Evolutionary conservation across 139 green algal species (phyloP), one percentile per base, ranked within the genome.

Genomic region (Tetradesmus lagerheimii): DNA sequence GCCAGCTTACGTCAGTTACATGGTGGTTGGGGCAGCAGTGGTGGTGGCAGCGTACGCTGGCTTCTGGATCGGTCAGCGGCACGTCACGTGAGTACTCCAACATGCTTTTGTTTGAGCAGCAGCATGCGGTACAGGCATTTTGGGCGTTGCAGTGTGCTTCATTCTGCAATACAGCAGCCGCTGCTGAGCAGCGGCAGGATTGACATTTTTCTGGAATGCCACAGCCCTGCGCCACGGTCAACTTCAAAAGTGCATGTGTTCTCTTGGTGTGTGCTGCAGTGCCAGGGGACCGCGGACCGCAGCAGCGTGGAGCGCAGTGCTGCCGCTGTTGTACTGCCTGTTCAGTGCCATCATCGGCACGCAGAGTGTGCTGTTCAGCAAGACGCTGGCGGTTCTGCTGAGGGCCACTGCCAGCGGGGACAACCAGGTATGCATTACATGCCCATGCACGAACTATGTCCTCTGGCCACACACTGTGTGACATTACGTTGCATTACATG

Each of bases 321-420:
- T 98, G 85, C 96, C 96, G 25, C 92, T 99, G 75, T 82, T 89
- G 18, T 99, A 97, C 83, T 92, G 95, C 18, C 66, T 97, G 34
- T 98, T 97, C 90, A 94, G 93, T 1, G 97, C 93, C 1, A 81
- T 97, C 71, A 67, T 99, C 12, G 97, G 97, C 78, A 99, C 97
- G 2, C 96, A 98, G 89, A 94, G 80, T 16, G 95, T 99, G 35
- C 90, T 99, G 35, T 99, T 98, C 87, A 94, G 92, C 91, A 99
- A 99, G 89, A 94, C 92, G 1, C 91, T 99, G 76, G 97, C 95
- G 16, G 95, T 95, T 39, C 93, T 99, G 74, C 92, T 99, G 83
- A 93, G 97, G 35, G 93, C 93, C 12, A 97, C 95, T 0, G 80
- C 97, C 14, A 62, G 35, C 6, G 96, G 95, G 0, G 93, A 97